Percentiles rank a stretch among this genome's conserved stretches.
phyloP scores from a whole-genome alignment of 164 flowering plant genomes.

The Echeveria elegans region DNA sequence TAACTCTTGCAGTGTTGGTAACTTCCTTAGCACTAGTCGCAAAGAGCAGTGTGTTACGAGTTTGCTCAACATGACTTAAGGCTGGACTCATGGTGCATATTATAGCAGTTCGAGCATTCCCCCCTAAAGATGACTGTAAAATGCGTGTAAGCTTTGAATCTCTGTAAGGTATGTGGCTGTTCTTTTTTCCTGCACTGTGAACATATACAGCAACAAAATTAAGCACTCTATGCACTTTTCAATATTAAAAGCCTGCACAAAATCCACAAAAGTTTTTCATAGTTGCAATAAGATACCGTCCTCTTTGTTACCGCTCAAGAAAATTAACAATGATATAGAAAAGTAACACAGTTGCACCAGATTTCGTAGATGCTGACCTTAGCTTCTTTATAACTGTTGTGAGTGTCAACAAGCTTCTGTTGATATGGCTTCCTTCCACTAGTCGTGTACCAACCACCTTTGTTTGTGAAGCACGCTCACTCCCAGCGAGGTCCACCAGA shows the following conservation, averaged over 20 bases:
- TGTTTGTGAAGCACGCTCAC: constrained; percentile 72
- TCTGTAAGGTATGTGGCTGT: constrained; percentile 65
- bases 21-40: constrained; percentile 88
- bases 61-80: constrained; percentile 72
- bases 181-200: constrained; percentile 63
- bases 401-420: constrained; percentile 70
- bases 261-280: not conserved
- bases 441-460: constrained; percentile 54
- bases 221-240: not conserved
- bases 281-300: not conserved
- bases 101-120: constrained; percentile 87
- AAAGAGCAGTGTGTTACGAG: constrained; percentile 69
- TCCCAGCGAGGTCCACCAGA: constrained; percentile 79
- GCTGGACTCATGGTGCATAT: constrained; percentile 89
- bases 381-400: constrained; percentile 70
- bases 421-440: constrained; percentile 81
- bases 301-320: not conserved
- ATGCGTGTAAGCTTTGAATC: constrained; percentile 85
- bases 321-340: not conserved
- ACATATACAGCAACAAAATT: constrained; percentile 7
- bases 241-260: not conserved
- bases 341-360: not conserved
- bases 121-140: constrained; percentile 75
- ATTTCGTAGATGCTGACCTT: constrained; percentile 29
- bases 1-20: constrained; percentile 65